Evolutionary conservation across 345 rosid species (phyloP).

Genomic region (Eutrema yunnanense): DNA sequence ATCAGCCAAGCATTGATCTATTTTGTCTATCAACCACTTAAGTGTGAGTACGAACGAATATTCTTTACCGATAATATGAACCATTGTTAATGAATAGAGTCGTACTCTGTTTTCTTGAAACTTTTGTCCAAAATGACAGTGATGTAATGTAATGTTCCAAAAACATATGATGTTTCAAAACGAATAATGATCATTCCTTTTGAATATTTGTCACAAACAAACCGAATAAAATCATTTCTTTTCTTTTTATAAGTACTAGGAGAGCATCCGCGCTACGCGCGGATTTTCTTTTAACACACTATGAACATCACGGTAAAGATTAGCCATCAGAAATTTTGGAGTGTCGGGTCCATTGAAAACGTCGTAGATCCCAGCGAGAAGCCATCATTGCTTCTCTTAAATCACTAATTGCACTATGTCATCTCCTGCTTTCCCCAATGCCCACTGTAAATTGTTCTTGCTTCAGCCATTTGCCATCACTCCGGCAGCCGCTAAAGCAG

Average conservation of each 20-base stretch:
- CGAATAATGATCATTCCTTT: conserved; percentile 17
- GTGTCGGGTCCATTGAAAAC: too few relatives aligned
- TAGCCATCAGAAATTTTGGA: too few relatives aligned
- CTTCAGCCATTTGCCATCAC: too few relatives aligned
- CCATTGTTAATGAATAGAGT: conserved; percentile 24
- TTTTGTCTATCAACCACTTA: conserved; percentile 22
- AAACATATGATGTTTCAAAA: conserved; percentile 4
- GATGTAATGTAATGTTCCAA: conserved; percentile 25
- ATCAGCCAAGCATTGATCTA: background rate
- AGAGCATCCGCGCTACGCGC: too few relatives aligned
- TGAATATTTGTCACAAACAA: conserved; percentile 13
- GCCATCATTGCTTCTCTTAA: too few relatives aligned
- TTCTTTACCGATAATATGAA: conserved; percentile 6
- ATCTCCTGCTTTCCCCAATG: too few relatives aligned
- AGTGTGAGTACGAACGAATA: conserved; percentile 26
- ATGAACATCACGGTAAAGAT: too few relatives aligned
- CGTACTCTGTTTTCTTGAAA: conserved; percentile 12
- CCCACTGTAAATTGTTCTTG: too few relatives aligned
- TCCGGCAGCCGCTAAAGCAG: too few relatives aligned
- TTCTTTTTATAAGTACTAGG: conserved; percentile 3
- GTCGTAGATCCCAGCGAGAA: too few relatives aligned
- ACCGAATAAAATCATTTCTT: background rate
- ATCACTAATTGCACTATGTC: too few relatives aligned
- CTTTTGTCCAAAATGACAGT: conserved; percentile 15
- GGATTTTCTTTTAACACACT: too few relatives aligned